Evolutionary conservation across 2,329 filamentous ascomycete genomes (phyloP).

Genomic region (Parasarocladium wereldwijsianum): DNA sequence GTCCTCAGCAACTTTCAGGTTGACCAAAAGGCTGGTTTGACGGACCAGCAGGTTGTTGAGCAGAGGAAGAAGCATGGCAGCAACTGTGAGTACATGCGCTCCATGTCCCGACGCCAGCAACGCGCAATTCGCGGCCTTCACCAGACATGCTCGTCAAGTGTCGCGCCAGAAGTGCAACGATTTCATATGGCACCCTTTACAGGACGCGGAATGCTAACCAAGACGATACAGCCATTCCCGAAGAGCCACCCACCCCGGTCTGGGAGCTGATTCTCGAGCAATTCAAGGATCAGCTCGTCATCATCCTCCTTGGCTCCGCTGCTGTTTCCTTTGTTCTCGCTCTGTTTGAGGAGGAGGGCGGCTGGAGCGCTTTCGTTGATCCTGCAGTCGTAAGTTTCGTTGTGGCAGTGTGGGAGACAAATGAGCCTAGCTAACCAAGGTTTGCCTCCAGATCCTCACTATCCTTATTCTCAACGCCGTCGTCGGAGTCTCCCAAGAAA

Average conservation of each 20-base stretch:
- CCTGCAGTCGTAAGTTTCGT: conserved; percentile 78
- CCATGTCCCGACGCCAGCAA: too few species aligned
- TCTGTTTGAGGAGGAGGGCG: conserved; percentile 82
- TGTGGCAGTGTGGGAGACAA: too few species aligned
- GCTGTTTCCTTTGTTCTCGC: conserved; percentile 88
- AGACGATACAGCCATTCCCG: conserved; percentile 37
- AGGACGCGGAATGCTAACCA: conserved; percentile 5
- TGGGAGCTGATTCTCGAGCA: conserved; percentile 97
- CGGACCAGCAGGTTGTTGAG: conserved; percentile 40
- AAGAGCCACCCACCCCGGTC: conserved; percentile 88
- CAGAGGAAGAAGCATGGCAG: conserved; percentile 45
- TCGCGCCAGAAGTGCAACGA: too few species aligned
- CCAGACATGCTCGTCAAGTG: too few species aligned
- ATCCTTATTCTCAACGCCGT: conserved; percentile 94
- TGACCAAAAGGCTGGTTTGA: conserved; percentile 38
- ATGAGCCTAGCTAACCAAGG: conserved; percentile 3
- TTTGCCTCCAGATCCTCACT: conserved; percentile 60
- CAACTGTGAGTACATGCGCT: conserved; percentile 38
- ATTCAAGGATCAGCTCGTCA: conserved; percentile 96
- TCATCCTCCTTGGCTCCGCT: conserved; percentile 86
- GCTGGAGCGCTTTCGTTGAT: conserved; percentile 95
- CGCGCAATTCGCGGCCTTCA: too few species aligned
- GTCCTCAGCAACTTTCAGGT: conserved; percentile 46
- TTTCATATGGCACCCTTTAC: background rate
- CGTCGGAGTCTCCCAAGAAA: conserved; percentile 96